Percentiles rank a stretch among this genome's conserved stretches.
These are phyloP conservation scores for Coniochaeta hoffmannii DNA, from an alignment of 2,329 filamentous ascomycete species.

Conservation along the genomic window DNA sequence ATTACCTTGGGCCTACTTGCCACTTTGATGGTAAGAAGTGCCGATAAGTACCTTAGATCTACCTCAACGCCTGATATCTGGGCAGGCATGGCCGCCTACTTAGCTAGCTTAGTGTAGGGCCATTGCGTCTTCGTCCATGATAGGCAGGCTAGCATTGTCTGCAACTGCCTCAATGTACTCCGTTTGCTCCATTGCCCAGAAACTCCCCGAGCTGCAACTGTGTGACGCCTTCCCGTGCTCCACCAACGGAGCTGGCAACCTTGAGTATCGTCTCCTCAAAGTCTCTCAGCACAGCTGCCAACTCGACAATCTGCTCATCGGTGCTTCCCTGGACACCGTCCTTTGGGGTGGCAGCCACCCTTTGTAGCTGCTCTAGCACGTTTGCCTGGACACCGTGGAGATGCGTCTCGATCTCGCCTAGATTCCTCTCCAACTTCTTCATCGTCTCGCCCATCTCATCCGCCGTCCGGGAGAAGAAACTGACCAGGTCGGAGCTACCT, in stretches of 20 bases:
- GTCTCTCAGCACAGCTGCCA: constrained; percentile 54
- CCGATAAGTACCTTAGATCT: too few species aligned
- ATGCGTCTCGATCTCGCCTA: constrained; percentile 59
- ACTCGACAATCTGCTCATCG: constrained; percentile 40
- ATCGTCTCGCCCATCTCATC: constrained; percentile 55
- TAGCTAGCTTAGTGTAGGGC: too few species aligned
- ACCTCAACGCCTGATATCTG: too few species aligned
- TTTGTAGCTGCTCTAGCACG: constrained; percentile 52
- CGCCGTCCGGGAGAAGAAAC: constrained; percentile 55
- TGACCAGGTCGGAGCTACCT: constrained; percentile 51
- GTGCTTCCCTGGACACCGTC: constrained; percentile 25
- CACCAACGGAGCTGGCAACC: constrained; percentile 53
- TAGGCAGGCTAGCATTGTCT: too few species aligned
- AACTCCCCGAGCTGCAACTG: constrained; percentile 46
- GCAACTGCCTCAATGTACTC: not conserved
- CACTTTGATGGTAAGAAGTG: too few species aligned
- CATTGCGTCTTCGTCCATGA: too few species aligned
- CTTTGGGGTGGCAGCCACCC: constrained; percentile 26
- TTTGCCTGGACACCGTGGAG: constrained; percentile 55
- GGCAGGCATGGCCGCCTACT: too few species aligned
- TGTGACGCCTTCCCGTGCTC: constrained; percentile 52
- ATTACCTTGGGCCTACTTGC: not conserved
- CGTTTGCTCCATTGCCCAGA: constrained; percentile 21
- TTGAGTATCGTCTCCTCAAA: constrained; percentile 59
- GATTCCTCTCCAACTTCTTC: constrained; percentile 47